These are phyloP conservation scores for Graphiopsis chlorocephala DNA, from an alignment of 2,329 filamentous ascomycete species.

Conservation along the genomic window DNA sequence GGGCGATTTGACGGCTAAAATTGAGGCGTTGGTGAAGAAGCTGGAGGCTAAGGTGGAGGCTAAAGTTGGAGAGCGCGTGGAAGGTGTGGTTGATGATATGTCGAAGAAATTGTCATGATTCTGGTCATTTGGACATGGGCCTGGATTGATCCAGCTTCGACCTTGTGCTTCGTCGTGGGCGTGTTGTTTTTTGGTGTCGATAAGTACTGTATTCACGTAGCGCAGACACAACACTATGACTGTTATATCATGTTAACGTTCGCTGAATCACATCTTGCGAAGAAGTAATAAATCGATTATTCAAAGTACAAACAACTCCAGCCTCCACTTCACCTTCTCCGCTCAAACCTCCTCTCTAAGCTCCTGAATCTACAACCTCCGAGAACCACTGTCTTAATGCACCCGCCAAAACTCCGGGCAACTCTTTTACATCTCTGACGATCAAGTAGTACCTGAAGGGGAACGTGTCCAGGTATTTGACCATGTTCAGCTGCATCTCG, in stretches of 20 bases:
- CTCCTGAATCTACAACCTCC: slow-evolving; percentile 54
- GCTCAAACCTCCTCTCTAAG: not conserved
- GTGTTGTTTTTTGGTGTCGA: not conserved
- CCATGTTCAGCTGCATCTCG: slow-evolving; percentile 69
- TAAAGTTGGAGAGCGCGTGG: not conserved
- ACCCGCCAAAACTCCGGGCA: slow-evolving; percentile 83
- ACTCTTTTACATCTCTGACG: slow-evolving; percentile 84
- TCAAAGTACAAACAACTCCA: not conserved
- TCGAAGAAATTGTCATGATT: not conserved
- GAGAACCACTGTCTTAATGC: slow-evolving; percentile 96
- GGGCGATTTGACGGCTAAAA: not conserved
- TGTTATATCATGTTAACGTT: not conserved
- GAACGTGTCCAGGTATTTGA: slow-evolving; percentile 90
- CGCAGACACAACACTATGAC: not conserved
- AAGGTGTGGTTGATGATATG: not conserved
- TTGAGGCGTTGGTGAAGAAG: not conserved
- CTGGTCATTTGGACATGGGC: not conserved
- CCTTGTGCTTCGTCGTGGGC: not conserved
- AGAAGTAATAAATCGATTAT: not conserved
- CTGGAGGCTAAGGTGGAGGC: not conserved
- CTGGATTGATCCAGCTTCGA: not conserved
- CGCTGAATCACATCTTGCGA: not conserved
- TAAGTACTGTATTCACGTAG: not conserved
- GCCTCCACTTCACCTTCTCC: not conserved
- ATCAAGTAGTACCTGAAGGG: slow-evolving; percentile 97